phyloP scores from a whole-genome alignment of 768 basidiomycete genomes.

The Kondoa subrosea region DNA sequence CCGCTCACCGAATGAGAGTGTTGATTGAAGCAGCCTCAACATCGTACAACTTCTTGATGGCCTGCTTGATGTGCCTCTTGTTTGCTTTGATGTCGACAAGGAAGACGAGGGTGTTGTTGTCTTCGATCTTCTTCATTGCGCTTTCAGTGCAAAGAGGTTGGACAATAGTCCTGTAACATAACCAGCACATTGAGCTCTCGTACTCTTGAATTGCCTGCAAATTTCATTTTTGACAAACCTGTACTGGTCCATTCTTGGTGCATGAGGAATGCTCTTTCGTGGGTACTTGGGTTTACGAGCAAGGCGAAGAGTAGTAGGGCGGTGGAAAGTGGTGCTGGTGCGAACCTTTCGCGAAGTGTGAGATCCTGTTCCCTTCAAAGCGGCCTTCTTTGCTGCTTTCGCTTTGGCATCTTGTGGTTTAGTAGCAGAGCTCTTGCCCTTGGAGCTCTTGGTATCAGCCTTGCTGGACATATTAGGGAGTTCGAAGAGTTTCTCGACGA shows the following conservation, averaged over 20 bases:
- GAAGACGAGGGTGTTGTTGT: conserved; percentile 98
- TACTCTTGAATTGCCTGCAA: neutral
- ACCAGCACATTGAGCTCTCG: neutral
- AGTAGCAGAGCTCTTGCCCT: too few species aligned
- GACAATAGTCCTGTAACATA: neutral
- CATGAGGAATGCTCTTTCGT: conserved; percentile 83
- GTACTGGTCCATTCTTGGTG: conserved; percentile 90
- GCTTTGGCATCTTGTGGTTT: too few species aligned
- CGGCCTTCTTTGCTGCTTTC: conserved; percentile 64
- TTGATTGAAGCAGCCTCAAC: conserved; percentile 91
- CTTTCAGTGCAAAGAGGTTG: conserved; percentile 40
- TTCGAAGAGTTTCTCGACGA: too few species aligned
- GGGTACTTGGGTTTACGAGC: conserved; percentile 76
- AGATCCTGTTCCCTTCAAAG: conserved; percentile 44
- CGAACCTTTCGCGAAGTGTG: conserved; percentile 65
- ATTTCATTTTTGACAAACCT: conserved; percentile 56
- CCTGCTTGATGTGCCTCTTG: conserved; percentile 99
- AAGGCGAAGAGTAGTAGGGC: conserved; percentile 74
- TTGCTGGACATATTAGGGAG: too few species aligned
- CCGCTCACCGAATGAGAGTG: conserved; percentile 91
- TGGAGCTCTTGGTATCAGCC: too few species aligned
- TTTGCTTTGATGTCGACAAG: conserved; percentile 86
- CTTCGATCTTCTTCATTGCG: conserved; percentile 99
- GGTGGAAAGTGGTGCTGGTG: conserved; percentile 62
- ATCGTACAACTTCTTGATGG: conserved; percentile 97